Base-by-base conservation (phyloP, 192 early-diverging fungal species). In the Umbelopsis vinacea region DNA sequence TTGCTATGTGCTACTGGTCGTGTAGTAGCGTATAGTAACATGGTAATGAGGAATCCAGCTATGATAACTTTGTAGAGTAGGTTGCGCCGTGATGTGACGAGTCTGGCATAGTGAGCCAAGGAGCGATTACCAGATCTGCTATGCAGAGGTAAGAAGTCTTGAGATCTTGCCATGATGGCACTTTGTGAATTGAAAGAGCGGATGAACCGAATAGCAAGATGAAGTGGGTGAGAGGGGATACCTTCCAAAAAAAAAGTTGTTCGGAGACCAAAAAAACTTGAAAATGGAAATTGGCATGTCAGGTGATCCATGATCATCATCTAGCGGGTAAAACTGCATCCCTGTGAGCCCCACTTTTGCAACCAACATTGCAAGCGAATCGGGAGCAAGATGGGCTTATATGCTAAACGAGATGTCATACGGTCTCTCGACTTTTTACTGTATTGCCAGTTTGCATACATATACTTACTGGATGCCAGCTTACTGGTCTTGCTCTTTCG, bases 391-490 rank as follows among this genome's bases (percentile, higher is more conserved):
- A 76, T 76, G 75, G 71, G 66, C 29, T 46, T 71, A 22, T 60
- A 71, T 68, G 77, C 67, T 22, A 78, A 78, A 38, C 60, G 70
- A 26, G 72, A 78, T 54, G 52, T 78, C 29, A 37, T 74, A 52
- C 37, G 72, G n/a, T 78, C 77, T n/a, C 26, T 78, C 43, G 77
- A 78, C 60, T 74, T 69, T 71, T 21, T 78, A 21, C 45, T 78
- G n/a, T 78, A 74, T 52, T 78, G 77, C 46, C 54, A 78, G 23
- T 74, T 78, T 68, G 69, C 66, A 26, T 78, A 78, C 52, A 74
- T 68, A 19, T 78, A 74, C 33, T 68, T 78, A 46, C 67, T 78
- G 8, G 77, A 78, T 68, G 54, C 77, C n/a, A 78, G 69, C 43
- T 69, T 74, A 63, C 53, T 73, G 17, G 63, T 74, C 11, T 37